phyloP scores from a whole-genome alignment of 1,284 basidiomycete species.

The Phellopilus nigrolimitatus region DNA sequence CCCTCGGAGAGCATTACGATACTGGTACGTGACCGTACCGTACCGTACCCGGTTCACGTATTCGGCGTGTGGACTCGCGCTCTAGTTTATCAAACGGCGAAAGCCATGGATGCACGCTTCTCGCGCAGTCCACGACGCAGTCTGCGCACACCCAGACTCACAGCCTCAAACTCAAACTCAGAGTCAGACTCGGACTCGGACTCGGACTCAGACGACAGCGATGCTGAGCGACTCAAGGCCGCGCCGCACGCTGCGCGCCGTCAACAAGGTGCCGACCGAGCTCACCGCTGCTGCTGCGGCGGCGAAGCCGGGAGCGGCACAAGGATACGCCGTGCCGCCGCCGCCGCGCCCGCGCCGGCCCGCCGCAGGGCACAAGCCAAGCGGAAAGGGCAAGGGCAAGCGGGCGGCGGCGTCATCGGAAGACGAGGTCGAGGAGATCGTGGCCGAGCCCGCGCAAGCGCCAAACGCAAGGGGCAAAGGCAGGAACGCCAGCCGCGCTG shows the following conservation, averaged over 20 bases:
- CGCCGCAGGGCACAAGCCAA: neutral
- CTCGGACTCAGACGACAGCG: neutral
- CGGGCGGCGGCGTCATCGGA: conserved; percentile 1
- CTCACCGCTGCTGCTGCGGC: neutral
- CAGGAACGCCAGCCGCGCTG: neutral
- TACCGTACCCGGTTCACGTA: too few species aligned
- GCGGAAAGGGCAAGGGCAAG: conserved; percentile 7
- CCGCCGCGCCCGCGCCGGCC: neutral
- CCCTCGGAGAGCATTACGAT: too few species aligned
- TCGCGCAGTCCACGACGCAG: neutral
- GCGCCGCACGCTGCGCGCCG: conserved; percentile 1
- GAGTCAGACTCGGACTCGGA: too few species aligned
- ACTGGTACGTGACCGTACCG: too few species aligned
- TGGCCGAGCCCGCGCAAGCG: neutral
- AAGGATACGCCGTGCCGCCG: neutral
- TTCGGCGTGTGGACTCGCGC: too few species aligned
- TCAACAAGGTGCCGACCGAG: conserved; percentile 2
- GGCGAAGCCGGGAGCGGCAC: neutral
- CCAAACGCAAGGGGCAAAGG: neutral
- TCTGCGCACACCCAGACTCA: too few species aligned
- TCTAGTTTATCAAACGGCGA: too few species aligned
- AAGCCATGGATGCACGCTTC: too few species aligned
- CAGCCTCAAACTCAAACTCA: too few species aligned
- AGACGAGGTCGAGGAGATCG: neutral
- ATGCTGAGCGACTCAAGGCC: conserved; percentile 5